Base-by-base conservation (phyloP, 208 protist genomes). In the Acanthamoeba divionensis region DNA sequence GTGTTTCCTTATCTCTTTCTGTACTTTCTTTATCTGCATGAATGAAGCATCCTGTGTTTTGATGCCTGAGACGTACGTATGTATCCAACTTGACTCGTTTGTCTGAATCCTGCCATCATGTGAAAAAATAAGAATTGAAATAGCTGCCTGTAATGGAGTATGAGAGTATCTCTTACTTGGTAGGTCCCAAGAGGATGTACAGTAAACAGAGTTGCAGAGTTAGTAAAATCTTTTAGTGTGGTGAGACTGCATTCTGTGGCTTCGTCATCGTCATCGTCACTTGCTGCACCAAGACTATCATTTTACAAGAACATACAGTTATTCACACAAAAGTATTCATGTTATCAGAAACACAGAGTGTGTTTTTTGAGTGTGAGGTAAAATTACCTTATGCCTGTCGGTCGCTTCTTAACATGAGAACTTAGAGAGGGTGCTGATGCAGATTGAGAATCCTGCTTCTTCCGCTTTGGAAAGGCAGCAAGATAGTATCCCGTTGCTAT, bases 21-120 rank as follows among this genome's bases (percentile, higher is more conserved):
- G 47, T 21, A 21, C 26, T 10, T 45, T 50, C 67, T 21, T 77
- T 50, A 47, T 24, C 26, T 9, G 75, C 75, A 54, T 85, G 75
- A 9, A 85, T 47, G 75, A 50, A 85, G 73, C 75, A 85, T 31
- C 63, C 41, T 47, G 75, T 85, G 50, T 85, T 63, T 31, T 50
- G 33, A 29, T 85, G 75, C 9, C 52, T 26, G 7, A 85, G 44
- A 24, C 75, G 44, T 38, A 85, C 45, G 75, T 85, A 85, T 31
- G 75, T 41, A 12, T 85, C 75, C 52, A 65, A n/a, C 15, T 85
- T 63, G 29, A 85, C 47, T 54, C 75, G 75, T n/a, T 63, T 62
- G n/a, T 85, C 52, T n/a, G 44, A 12, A 6, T 63, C 52, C 75
- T 85, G 33, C n/a, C n/a, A n/a, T n/a, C n/a, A n/a, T n/a, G n/a